Evolutionary conservation across 495 filamentous ascomycete genomes (phyloP), one percentile per base, ranked within the genome.

Genomic region (Parathielavia appendiculata): DNA sequence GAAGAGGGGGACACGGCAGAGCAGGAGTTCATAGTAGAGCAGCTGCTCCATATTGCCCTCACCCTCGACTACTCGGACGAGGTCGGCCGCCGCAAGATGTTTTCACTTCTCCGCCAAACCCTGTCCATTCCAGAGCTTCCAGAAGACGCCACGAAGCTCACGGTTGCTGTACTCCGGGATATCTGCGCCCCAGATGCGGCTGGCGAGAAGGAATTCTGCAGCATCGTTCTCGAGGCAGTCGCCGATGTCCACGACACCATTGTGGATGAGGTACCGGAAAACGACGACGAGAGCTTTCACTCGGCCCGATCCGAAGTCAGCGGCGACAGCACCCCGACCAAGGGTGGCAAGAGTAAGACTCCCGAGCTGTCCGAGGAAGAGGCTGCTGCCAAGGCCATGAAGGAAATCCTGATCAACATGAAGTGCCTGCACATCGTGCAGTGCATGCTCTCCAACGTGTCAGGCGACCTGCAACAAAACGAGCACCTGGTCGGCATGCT

Each of bases 341-440:
- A 76, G 69, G 66, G 67, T 63, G 81, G 61, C 68, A 79, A 69
- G 65, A 62, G 64, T n/a, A 70, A 76, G 60, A 74, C 75, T 2
- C 70, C 74, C 5, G 79, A 80, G 22, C 77, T 83, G 51, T 83
- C 81, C 48, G 86, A 86, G 63, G 89, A 90, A 63, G 85, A 88
- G 51, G 85, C 86, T 9, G 87, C 91, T 67, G 81, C 82, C 13
- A 96, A 92, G 72, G 86, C 90, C 3, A 80, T 97, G 56, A 81
- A 81, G 55, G 91, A 96, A 69, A 91, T 97, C 68, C 84, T 95
- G 77, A 87, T 97, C 65, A 97, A 97, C 75, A 90, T 96, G 84
- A 97, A 97, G 71, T 97, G 93, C 74, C 80, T 99, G 38, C 90
- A 97, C 66, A 96, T 99, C 63, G 91, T 95, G 22, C 91, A 95